A percentile compares a stretch with the other conserved stretches of the same genome.
Conservation (phyloP, 2,329 filamentous ascomycete species). For the Dryadomyces quercus-mongolicae region DNA sequence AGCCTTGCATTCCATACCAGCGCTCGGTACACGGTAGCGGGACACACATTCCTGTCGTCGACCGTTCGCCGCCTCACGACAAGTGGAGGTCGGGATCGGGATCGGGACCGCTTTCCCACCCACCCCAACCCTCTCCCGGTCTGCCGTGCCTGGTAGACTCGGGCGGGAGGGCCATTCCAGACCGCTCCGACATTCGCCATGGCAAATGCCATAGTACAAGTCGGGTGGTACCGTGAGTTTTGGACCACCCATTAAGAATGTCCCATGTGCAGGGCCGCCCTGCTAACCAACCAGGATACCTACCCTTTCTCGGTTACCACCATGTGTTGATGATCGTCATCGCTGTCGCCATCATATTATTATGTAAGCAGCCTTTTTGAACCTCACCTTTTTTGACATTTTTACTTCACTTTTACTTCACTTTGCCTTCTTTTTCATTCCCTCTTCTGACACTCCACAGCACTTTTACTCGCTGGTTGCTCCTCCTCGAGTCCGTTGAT, state of each 20-base stretch:
- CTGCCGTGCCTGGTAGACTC: background rate
- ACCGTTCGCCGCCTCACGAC: too few relatives aligned
- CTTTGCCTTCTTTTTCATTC: background rate
- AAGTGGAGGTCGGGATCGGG: conserved; percentile 13
- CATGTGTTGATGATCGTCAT: conserved; percentile 98
- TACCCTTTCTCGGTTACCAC: conserved; percentile 61
- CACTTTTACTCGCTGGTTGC: conserved; percentile 85
- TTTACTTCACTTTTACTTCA: too few relatives aligned
- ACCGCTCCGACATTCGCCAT: conserved; percentile 11
- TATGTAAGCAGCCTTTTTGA: conserved; percentile 53
- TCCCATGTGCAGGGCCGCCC: background rate
- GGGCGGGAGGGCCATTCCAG: background rate
- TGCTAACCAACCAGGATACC: conserved; percentile 34
- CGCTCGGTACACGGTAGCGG: background rate
- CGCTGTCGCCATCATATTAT: conserved; percentile 80
- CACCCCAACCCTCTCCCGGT: background rate
- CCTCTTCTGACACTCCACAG: conserved; percentile 52
- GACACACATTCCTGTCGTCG: too few relatives aligned
- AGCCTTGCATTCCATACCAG: background rate
- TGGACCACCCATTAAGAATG: too few relatives aligned
- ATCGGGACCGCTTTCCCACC: conserved; percentile 10
- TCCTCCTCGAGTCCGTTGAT: conserved; percentile 94
- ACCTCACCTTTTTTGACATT: too few relatives aligned
- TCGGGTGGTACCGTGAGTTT: conserved; percentile 38
- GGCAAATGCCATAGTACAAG: conserved; percentile 23